Evolutionary conservation across 768 basidiomycete species (phyloP).

Genomic region (Suillus lakei): DNA sequence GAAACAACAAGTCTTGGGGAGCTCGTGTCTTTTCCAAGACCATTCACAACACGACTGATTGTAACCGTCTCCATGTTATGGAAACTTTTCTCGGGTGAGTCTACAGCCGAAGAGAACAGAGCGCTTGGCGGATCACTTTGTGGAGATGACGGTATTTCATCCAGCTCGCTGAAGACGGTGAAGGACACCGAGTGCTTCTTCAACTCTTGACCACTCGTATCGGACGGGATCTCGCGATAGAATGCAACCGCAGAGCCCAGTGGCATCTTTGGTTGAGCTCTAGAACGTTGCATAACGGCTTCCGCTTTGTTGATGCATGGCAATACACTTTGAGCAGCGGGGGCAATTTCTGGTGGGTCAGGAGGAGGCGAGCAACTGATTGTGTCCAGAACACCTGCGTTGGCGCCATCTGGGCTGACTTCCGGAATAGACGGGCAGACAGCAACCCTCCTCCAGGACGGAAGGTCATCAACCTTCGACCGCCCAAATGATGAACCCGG

Average conservation of each 20-base stretch:
- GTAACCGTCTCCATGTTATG: slow-evolving; percentile 15
- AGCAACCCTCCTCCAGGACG: slow-evolving; percentile 45
- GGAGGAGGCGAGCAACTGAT: slow-evolving; percentile 74
- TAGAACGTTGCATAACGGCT: slow-evolving; percentile 42
- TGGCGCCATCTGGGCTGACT: slow-evolving; percentile 21
- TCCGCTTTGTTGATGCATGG: slow-evolving; percentile 20
- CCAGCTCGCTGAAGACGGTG: slow-evolving; percentile 80
- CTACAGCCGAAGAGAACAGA: slow-evolving; percentile 24
- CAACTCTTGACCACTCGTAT: slow-evolving; percentile 50
- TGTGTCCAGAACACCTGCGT: slow-evolving; percentile 45
- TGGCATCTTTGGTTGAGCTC: slow-evolving; percentile 73
- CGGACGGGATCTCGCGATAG: slow-evolving; percentile 66
- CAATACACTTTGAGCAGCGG: slow-evolving; percentile 41
- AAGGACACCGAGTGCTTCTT: slow-evolving; percentile 65
- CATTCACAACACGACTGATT: slow-evolving; percentile 17
- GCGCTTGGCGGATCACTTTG: slow-evolving; percentile 27
- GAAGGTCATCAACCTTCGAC: slow-evolving; percentile 39
- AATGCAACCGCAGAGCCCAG: slow-evolving; percentile 74
- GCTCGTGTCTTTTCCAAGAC: slow-evolving; percentile 13
- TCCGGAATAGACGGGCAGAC: slow-evolving; percentile 17
- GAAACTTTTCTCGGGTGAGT: slow-evolving; percentile 14
- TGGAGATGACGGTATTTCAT: slow-evolving; percentile 31
- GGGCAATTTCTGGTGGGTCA: slow-evolving; percentile 35
- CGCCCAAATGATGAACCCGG: slow-evolving; percentile 22
- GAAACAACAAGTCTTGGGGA: slow-evolving; percentile 26